Conservation (phyloP, 768 basidiomycete species). For the Amanita phalloides region DNA sequence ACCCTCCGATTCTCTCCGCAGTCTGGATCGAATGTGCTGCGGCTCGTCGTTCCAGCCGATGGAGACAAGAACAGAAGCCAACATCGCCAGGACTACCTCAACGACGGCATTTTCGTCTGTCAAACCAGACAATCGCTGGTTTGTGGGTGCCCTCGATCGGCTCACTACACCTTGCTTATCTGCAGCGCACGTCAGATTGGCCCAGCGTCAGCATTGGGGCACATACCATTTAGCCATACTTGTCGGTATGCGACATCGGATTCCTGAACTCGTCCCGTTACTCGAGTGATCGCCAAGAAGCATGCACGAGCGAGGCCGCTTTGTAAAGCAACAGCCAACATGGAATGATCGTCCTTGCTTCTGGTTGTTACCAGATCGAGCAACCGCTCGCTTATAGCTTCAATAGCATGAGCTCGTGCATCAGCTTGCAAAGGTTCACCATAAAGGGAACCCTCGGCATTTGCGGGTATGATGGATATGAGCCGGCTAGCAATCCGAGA, state of each 20-base stretch:
- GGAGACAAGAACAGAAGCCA: not conserved
- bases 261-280: not conserved
- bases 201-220: not conserved
- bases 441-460: not conserved
- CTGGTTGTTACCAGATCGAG: not conserved
- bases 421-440: not conserved
- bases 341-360: not conserved
- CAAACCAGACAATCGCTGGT: not conserved
- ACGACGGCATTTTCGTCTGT: not conserved
- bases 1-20: not conserved
- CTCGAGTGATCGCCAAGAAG: not conserved
- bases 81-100: not conserved
- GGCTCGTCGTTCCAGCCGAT: not conserved
- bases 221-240: not conserved
- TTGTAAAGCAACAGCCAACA: not conserved
- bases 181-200: not conserved
- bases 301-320: not conserved
- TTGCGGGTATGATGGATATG: not conserved
- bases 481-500: not conserved
- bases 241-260: not conserved
- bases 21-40: not conserved
- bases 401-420: not conserved
- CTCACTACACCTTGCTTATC: conserved; percentile 1
- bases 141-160: not conserved
- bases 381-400: not conserved